Conservation (phyloP, 805 yeast species). For the Lipomyces yamadae region DNA sequence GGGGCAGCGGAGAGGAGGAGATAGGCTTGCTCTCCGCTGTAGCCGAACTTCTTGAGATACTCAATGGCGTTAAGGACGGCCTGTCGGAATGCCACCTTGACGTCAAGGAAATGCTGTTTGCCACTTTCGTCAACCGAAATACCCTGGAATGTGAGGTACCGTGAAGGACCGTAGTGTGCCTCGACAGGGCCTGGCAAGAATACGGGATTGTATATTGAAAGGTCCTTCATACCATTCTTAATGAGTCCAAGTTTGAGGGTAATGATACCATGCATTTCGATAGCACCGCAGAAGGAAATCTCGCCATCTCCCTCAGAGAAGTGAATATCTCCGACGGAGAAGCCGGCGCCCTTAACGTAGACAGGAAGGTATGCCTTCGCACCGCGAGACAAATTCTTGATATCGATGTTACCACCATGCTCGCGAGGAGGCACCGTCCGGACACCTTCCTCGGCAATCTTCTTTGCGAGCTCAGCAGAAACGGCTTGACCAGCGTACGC, state of each 20-base stretch:
- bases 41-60: constrained; percentile 56
- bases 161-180: constrained; percentile 55
- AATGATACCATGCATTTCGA: constrained; percentile 57
- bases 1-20: constrained; percentile 55
- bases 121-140: constrained; percentile 58
- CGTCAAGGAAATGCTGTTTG: constrained; percentile 52
- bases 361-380: constrained; percentile 56
- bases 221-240: constrained; percentile 51
- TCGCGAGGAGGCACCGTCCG: constrained; percentile 56
- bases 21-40: constrained; percentile 57
- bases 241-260: constrained; percentile 51
- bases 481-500: constrained; percentile 52
- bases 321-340: constrained; percentile 57
- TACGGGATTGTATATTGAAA: constrained; percentile 54
- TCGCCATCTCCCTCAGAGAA: constrained; percentile 64
- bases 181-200: constrained; percentile 56
- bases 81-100: constrained; percentile 58
- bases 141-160: constrained; percentile 59
- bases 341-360: constrained; percentile 54
- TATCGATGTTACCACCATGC: constrained; percentile 60
- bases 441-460: constrained; percentile 52
- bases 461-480: constrained; percentile 42
- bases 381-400: constrained; percentile 56
- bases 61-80: constrained; percentile 57
- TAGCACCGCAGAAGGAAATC: constrained; percentile 59